These are phyloP conservation scores for Tuctoria greenei DNA, from an alignment of 176 grass and related monocot genomes.

Conservation along the genomic window DNA sequence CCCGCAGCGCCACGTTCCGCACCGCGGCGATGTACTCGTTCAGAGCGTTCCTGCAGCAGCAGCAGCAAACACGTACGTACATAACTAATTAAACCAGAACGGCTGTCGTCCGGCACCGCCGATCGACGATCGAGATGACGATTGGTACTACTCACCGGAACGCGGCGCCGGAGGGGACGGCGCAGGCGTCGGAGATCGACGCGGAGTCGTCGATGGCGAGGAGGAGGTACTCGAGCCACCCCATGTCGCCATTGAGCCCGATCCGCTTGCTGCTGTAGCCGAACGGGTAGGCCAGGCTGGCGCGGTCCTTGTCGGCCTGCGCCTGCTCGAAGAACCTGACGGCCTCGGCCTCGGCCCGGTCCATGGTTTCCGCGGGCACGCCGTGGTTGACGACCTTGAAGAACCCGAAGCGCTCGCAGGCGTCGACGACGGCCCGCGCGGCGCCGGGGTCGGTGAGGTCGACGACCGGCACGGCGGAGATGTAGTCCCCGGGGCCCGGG, in stretches of 20 bases:
- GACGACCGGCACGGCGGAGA: conserved; percentile 44
- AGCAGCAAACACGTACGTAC: too few relatives aligned
- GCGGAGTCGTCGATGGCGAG: conserved; percentile 43
- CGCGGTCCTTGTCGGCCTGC: conserved; percentile 61
- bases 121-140: too few relatives aligned
- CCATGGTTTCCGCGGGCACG: conserved; percentile 30
- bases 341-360: conserved; percentile 50
- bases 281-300: conserved; percentile 44
- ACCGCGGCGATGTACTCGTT: conserved; percentile 50
- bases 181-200: not conserved
- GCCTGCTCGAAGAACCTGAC: conserved; percentile 59
- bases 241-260: conserved; percentile 69
- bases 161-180: too few relatives aligned
- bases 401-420: conserved; percentile 61
- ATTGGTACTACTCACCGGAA: too few relatives aligned
- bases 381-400: conserved; percentile 68
- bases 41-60: conserved; percentile 43
- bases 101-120: too few relatives aligned
- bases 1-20: conserved; percentile 41
- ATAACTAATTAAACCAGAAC: too few relatives aligned
- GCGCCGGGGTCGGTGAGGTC: conserved; percentile 43
- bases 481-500: not conserved
- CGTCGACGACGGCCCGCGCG: conserved; percentile 35
- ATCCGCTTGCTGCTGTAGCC: conserved; percentile 74
- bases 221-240: conserved; percentile 93